phyloP scores from a whole-genome alignment of 768 basidiomycete genomes.

The Collybiopsis confluens region DNA sequence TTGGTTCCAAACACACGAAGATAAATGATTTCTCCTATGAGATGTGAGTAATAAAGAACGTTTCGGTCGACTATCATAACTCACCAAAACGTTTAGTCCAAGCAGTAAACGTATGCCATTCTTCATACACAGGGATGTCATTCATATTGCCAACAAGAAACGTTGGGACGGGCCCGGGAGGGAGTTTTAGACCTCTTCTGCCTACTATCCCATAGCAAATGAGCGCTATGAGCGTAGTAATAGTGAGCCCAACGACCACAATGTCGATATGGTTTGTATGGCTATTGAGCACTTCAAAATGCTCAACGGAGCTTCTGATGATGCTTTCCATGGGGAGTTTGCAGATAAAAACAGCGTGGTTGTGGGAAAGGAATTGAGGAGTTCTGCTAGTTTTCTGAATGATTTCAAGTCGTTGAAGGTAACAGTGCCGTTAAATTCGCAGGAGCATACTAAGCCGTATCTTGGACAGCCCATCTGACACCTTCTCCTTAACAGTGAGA shows the following conservation, averaged over 20 bases:
- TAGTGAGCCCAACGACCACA: not conserved
- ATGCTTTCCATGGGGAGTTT: too few species aligned
- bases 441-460: too few species aligned
- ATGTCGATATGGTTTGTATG: not conserved
- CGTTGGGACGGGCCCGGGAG: not conserved
- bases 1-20: not conserved
- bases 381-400: too few species aligned
- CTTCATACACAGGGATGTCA: not conserved
- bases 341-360: too few species aligned
- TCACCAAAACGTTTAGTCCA: not conserved
- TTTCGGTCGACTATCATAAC: not conserved
- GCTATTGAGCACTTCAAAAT: too few species aligned
- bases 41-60: not conserved
- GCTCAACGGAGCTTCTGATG: too few species aligned
- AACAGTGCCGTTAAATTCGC: too few species aligned
- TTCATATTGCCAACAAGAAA: constrained; percentile 1
- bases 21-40: not conserved
- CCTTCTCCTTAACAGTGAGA: too few species aligned
- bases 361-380: too few species aligned
- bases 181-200: not conserved
- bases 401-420: too few species aligned
- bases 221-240: not conserved
- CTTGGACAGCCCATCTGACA: too few species aligned
- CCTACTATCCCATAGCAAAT: not conserved
- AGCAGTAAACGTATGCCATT: not conserved